Base-by-base conservation (phyloP, 2,329 filamentous ascomycete genomes). In the Colletotrichum spinosum region DNA sequence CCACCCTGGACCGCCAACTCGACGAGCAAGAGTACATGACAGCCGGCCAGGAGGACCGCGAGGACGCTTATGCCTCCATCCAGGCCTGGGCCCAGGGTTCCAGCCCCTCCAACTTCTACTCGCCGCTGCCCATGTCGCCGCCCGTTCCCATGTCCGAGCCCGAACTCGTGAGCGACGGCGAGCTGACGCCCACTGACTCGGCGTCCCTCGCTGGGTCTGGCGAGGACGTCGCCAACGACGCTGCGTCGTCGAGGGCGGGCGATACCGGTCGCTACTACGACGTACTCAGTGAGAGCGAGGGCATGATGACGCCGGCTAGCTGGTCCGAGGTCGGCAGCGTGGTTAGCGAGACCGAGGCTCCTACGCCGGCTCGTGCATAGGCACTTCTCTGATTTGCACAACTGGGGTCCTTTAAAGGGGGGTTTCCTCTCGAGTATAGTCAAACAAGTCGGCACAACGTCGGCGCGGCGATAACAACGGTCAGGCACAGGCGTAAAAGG, bases 291-390 rank as follows among this genome's bases (percentile, higher is more conserved):
- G 84, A 88, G 68, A 86, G 84, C 70, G 85, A 85, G 38, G 86
- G 86, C 37, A 83, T 89, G 71, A 75, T 81, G 59, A 90, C 88
- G 1, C 88, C 88, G 0, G 82, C 83, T 1, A 88, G 85, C 74
- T 90, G 88, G 88, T 88, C 86, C 7, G 88, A 90, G 72, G 83
- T 90, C 12, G 88, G 86, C 65, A 90, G 88, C 68, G 83, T 87
- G 11, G 78, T 89, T 34, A 89, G 87, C 72, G 85, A 88, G 72
- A 84, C 76, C 69, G 84, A 87, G 53, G 74, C 72, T 9, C 72
- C 66, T 45, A 57, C 71, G 6, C 75, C 73, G 10, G 70, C 72
- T n/a, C 78, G 74, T 41, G 74, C 77, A 59, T 75, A 71, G 25
- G 25, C 25, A 25, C 25, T 25, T 5, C 4, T 25, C 25, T 25